Evolutionary conservation across 2,329 filamentous ascomycete genomes (phyloP), one percentile per base, ranked within the genome.

Genomic region (Claviceps citrina): DNA sequence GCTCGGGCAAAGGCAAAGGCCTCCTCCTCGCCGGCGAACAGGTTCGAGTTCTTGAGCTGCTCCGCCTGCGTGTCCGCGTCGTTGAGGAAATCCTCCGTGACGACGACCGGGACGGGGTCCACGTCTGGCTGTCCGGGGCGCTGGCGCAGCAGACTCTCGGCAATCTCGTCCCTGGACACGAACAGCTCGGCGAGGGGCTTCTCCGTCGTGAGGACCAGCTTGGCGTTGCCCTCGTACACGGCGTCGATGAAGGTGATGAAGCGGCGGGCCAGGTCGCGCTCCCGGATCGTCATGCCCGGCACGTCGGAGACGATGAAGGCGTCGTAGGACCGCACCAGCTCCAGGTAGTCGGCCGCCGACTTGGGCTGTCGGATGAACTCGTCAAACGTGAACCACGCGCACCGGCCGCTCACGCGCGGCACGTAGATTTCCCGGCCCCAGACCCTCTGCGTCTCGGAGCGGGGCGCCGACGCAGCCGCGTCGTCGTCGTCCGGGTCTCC

Each of bases 231-330:
- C 60, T 98, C 91, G 55, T 98, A 98, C 4, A 95, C 81, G 5
- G 91, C 89, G 57, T 98, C 91, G 48, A 98, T 84, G 51, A 98
- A 95, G 0, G 89, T 98, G 57, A 98, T 98, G 60, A 98, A 95
- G 5, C 91, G 73, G 10, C 91, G 69, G 0, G 91, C 91, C 30
- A 94, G 70, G 62, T 98, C 91, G 16, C 91, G 76, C 54, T 86
- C 77, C 40, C 76, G 76, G 48, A 85, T 74, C 31, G 81, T 91
- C 91, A 98, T 96, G 5, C 81, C 84, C 0, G 91, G 91, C 1
- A 96, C 78, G 38, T 87, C 82, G 0, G 86, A 94, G 8, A 98
- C 74, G 47, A 98, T 76, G 54, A 98, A 96, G 2, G 87, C 79
- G 45, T 95, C 81, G 59, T 96, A 98, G 49, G 80, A 80, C 42